Evolutionary conservation across 2,329 filamentous ascomycete genomes (phyloP), one percentile per base, ranked within the genome.

Genomic region (Fusarium goolgardi): DNA sequence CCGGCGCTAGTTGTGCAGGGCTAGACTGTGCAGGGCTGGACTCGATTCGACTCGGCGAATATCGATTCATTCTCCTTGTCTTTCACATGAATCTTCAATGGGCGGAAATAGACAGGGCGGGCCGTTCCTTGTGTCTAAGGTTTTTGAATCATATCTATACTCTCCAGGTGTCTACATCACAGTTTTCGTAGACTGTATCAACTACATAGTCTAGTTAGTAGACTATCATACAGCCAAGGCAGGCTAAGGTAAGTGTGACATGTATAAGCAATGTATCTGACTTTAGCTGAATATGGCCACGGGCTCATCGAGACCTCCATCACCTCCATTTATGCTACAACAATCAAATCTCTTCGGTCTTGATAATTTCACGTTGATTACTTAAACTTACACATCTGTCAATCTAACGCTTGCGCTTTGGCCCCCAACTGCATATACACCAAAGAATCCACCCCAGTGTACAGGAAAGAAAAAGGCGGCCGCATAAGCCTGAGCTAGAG

Each of bases 111-210:
- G 55, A 27, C 35, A 55, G 11, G 55, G 56, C 65, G 65, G 65
- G 61, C 65, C 65, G 65, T 61, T 43, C 60, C 65, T 69, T 69
- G 40, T 53, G 65, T 69, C 56, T 62, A 53, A 56, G 53, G 43
- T 39, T 43, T 54, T 54, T 51, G 41, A 25, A 49, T 57, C 43
- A 27, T 35, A 37, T 3, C 8, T 32, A 31, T 52, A 41, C 49
- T 52, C 54, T 41, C 23, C 51, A 62, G 55, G 45, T 21, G 35
- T 35, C 34, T 50, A 27, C 21, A 45, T 43, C 34, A 23, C n/a
- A 40, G 43, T 49, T 31, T 55, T 31, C n/a, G 25, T 31, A 25
- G 34, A 35, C 49, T 21, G 41, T 37, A 32, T 58, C 41, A 27
- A 60, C 32, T 25, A 32, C 27, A 29, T 29, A 29, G 27, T 52